Evolutionary conservation across 352 stramenopile species (phyloP).

Genomic region (Phytophthora niederhauseri): DNA sequence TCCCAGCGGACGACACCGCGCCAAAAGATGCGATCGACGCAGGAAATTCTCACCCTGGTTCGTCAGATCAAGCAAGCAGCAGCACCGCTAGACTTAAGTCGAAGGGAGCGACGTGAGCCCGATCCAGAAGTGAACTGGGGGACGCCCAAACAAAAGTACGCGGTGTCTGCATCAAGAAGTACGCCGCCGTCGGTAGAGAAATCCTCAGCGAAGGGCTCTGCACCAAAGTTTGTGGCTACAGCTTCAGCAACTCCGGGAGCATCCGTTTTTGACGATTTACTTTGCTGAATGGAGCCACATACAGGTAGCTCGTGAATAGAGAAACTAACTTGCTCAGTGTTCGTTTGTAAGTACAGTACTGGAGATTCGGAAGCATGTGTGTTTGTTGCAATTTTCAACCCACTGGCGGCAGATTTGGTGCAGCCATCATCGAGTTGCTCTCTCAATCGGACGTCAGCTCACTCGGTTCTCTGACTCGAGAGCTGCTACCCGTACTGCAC

Average conservation of each 20-base stretch:
- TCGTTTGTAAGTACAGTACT: not conserved
- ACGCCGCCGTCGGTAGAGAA: not conserved
- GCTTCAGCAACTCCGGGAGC: not conserved
- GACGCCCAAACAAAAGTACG: conserved; percentile 13
- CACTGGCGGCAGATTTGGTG: too few species aligned
- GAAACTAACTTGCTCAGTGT: not conserved
- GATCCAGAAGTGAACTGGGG: conserved; percentile 35
- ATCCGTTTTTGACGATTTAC: not conserved
- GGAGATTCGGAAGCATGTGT: not conserved
- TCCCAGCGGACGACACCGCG: conserved; percentile 24
- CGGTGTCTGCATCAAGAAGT: not conserved
- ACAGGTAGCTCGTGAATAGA: not conserved
- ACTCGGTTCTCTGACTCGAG: too few species aligned
- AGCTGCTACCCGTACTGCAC: too few species aligned
- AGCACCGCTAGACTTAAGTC: conserved; percentile 10
- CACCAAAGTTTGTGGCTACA: not conserved
- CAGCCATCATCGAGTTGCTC: too few species aligned
- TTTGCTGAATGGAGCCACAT: not conserved
- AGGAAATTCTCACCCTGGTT: conserved; percentile 45
- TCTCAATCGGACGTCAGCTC: too few species aligned
- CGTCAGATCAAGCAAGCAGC: conserved; percentile 43
- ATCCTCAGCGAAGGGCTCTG: not conserved
- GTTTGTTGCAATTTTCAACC: not conserved
- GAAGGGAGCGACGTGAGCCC: conserved; percentile 22
- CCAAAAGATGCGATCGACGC: conserved; percentile 36